Percentiles rank a stretch among this genome's conserved stretches.
phyloP scores from a whole-genome alignment of 2,329 filamentous ascomycete genomes.

The Tolypocladium capitatum region DNA sequence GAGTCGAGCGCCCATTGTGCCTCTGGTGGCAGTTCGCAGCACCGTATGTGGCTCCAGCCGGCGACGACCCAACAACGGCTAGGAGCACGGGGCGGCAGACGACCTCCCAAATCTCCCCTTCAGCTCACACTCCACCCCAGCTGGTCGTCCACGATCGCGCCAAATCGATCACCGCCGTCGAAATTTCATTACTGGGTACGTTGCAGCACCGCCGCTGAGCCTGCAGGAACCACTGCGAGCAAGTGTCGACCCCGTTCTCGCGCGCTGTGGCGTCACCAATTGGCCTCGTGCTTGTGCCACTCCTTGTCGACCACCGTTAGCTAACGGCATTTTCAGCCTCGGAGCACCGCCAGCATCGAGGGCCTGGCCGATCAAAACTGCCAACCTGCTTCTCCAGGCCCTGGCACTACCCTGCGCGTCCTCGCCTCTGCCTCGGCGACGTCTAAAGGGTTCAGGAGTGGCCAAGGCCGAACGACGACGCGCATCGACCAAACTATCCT shows the following conservation, averaged over 20 bases:
- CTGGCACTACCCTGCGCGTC: background rate
- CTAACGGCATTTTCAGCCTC: background rate
- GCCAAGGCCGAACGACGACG: background rate
- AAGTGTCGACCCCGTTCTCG: background rate
- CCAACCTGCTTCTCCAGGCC: background rate
- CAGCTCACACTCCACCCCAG: slow-evolving; percentile 4
- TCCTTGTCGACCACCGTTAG: background rate
- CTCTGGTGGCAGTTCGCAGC: background rate
- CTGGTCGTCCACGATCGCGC: slow-evolving; percentile 2
- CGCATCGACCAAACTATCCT: background rate
- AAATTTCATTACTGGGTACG: slow-evolving; percentile 1
- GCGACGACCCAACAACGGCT: slow-evolving; percentile 1
- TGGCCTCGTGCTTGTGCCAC: background rate
- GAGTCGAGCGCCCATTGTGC: background rate
- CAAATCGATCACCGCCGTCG: slow-evolving; percentile 1
- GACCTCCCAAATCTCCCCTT: slow-evolving; percentile 3
- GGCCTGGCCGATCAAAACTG: background rate
- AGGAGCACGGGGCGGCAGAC: slow-evolving; percentile 3
- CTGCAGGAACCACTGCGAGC: background rate
- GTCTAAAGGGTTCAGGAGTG: background rate
- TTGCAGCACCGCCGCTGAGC: background rate
- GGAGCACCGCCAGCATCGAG: background rate
- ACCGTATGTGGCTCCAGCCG: slow-evolving; percentile 5
- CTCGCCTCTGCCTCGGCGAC: background rate
- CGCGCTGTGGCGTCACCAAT: background rate